Conservation (phyloP, 768 basidiomycete species). For the Tulasnella sp. region DNA sequence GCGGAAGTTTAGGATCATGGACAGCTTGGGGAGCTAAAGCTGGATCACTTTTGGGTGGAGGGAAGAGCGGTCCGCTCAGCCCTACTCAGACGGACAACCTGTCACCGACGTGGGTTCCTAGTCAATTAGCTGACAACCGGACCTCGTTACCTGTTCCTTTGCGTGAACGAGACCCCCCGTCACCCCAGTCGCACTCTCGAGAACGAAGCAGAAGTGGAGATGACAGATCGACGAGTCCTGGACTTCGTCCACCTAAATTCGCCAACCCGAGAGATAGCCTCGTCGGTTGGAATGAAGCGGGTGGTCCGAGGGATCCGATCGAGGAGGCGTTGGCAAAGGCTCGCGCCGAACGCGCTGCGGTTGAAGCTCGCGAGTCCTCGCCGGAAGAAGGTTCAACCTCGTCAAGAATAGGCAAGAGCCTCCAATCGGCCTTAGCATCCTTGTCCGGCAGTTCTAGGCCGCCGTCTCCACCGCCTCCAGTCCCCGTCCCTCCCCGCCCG, state of each 20-base stretch:
- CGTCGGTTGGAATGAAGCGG: background rate
- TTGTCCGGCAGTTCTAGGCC: constrained; percentile 1
- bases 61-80: background rate
- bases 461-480: constrained; percentile 9
- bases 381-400: constrained; percentile 1
- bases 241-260: constrained; percentile 14
- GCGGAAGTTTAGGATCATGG: constrained; percentile 7
- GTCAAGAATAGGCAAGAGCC: constrained; percentile 2
- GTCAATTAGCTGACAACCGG: constrained; percentile 3
- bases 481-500: background rate
- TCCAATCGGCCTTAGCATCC: constrained; percentile 13
- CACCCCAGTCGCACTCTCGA: background rate
- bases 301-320: background rate
- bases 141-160: constrained; percentile 10
- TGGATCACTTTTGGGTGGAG: constrained; percentile 2
- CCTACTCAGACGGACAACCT: background rate
- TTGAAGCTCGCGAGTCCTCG: background rate
- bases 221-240: background rate
- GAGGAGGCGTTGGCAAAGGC: constrained; percentile 8
- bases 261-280: constrained; percentile 18
- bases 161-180: background rate
- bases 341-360: background rate
- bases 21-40: constrained; percentile 5
- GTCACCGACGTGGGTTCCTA: background rate
- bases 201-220: background rate